Conservation (phyloP, 306 rosid species). For the Pyrus communis region DNA sequence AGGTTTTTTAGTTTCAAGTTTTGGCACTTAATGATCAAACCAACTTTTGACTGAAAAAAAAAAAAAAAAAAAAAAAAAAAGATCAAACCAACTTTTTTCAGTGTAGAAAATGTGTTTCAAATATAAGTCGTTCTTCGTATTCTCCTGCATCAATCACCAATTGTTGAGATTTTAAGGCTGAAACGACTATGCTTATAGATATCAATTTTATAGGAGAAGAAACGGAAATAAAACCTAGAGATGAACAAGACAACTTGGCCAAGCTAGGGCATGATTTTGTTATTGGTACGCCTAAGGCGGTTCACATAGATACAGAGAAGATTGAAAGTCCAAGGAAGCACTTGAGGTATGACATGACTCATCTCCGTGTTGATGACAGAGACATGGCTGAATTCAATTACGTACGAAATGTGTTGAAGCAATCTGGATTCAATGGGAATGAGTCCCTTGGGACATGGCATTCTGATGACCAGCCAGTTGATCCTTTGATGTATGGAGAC, state of each 20-base stretch:
- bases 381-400: conserved; percentile 48
- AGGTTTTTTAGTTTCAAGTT: neutral
- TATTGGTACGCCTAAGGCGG: conserved; percentile 7
- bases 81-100: neutral
- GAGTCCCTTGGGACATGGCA: conserved; percentile 45
- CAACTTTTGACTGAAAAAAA: neutral
- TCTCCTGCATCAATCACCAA: neutral
- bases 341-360: conserved; percentile 15
- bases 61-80: too few species aligned
- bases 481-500: conserved; percentile 45
- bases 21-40: neutral
- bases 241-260: neutral
- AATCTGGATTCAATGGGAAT: conserved; percentile 40
- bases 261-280: conserved; percentile 17
- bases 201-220: neutral
- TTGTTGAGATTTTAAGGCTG: neutral
- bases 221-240: neutral
- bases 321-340: neutral
- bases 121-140: neutral
- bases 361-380: conserved; percentile 25
- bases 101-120: neutral
- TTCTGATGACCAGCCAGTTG: conserved; percentile 47
- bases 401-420: conserved; percentile 61
- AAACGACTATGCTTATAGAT: neutral
- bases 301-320: conserved; percentile 7